Conservation (phyloP, 2,329 filamentous ascomycete species). For the Verticillium tricorpus region DNA sequence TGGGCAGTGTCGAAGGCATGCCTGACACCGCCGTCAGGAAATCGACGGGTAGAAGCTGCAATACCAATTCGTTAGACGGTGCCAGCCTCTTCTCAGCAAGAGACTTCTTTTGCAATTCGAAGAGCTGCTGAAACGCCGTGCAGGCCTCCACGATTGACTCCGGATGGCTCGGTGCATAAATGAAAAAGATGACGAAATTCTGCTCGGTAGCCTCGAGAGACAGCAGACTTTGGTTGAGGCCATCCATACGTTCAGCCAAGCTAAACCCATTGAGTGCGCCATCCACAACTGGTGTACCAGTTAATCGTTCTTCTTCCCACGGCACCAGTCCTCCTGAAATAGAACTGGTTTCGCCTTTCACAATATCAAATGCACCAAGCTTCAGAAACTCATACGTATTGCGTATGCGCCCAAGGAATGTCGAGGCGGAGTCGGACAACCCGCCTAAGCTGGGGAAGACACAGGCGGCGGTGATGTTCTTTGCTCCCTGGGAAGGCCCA, state of each 20-base stretch:
- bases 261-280: conserved; percentile 21
- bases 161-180: conserved; percentile 62
- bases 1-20: conserved; percentile 57
- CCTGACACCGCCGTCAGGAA: conserved; percentile 60
- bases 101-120: conserved; percentile 55
- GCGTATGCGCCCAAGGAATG: conserved; percentile 64
- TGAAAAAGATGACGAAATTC: conserved; percentile 72
- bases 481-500: conserved; percentile 63
- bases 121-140: conserved; percentile 67
- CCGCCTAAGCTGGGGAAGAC: conserved; percentile 65
- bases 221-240: conserved; percentile 41
- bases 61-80: conserved; percentile 60
- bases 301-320: conserved; percentile 30
- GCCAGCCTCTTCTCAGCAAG: conserved; percentile 38
- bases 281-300: neutral
- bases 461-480: conserved; percentile 67
- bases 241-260: conserved; percentile 43
- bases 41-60: conserved; percentile 70
- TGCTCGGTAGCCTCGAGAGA: conserved; percentile 38
- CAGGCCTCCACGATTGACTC: conserved; percentile 66
- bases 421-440: conserved; percentile 53
- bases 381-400: conserved; percentile 71
- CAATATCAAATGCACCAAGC: conserved; percentile 59
- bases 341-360: conserved; percentile 38
- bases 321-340: conserved; percentile 41